A percentile compares a stretch with the other conserved stretches of the same genome.
These are phyloP conservation scores for Prunus armeniaca DNA, from an alignment of 306 rosid species.

Conservation along the genomic window DNA sequence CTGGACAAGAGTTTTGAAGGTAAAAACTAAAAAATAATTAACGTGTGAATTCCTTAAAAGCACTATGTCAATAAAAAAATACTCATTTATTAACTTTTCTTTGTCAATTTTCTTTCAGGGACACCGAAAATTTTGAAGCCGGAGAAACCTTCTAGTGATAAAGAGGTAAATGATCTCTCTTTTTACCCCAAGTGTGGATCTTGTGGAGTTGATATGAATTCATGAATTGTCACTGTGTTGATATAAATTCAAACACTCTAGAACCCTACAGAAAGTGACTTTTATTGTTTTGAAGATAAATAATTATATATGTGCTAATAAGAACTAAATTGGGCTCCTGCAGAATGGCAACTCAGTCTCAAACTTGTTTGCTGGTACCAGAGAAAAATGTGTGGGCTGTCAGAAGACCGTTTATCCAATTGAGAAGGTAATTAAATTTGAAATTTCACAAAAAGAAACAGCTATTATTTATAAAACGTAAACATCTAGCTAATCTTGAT, in stretches of 20 bases:
- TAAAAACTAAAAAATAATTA: background rate
- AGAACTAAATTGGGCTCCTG: background rate
- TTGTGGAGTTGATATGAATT: no score
- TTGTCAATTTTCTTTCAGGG: constrained; percentile 40
- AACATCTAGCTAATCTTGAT: background rate
- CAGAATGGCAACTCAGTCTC: constrained; percentile 56
- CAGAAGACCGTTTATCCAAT: constrained; percentile 70
- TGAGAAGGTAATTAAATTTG: constrained; percentile 53
- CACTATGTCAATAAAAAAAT: background rate
- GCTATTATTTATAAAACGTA: no score
- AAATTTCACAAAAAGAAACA: no score
- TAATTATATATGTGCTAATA: background rate
- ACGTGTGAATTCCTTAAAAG: background rate
- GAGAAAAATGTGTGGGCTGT: constrained; percentile 74
- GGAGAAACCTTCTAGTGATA: constrained; percentile 35
- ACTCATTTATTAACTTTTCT: background rate
- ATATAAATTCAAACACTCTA: no score
- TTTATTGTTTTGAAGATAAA: no score
- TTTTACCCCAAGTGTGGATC: background rate
- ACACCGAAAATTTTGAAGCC: constrained; percentile 59
- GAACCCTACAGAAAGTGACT: no score
- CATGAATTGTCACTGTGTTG: no score
- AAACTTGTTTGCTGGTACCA: constrained; percentile 59
- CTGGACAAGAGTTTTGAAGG: constrained; percentile 81
- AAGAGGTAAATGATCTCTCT: constrained; percentile 39